These are phyloP conservation scores for Sherardia arvensis DNA, from an alignment of 257 asterid genomes.

Conservation along the genomic window DNA sequence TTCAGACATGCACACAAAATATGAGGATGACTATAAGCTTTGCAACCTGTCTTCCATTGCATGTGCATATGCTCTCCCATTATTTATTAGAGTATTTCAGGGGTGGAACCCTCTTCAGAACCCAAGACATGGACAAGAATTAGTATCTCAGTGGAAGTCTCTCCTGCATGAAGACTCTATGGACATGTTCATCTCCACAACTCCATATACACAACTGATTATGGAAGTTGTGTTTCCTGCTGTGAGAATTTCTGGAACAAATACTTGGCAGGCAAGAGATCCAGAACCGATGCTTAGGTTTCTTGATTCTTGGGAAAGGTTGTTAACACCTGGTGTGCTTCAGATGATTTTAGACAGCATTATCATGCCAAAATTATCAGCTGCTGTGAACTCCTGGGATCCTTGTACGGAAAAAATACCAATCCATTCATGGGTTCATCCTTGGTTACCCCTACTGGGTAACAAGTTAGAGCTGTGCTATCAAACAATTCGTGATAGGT, in stretches of 20 bases:
- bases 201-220: conserved; percentile 71
- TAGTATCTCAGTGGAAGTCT: conserved; percentile 59
- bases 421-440: conserved; percentile 92
- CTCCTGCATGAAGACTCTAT: conserved; percentile 47
- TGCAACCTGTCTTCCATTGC: conserved; percentile 81
- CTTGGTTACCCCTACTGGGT: conserved; percentile 82
- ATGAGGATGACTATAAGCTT: conserved; percentile 54
- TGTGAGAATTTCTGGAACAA: conserved; percentile 82
- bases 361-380: conserved; percentile 60
- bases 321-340: conserved; percentile 54
- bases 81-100: conserved; percentile 72
- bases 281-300: conserved; percentile 83
- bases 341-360: conserved; percentile 51
- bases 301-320: conserved; percentile 77
- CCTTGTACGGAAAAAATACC: conserved; percentile 84
- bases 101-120: conserved; percentile 96
- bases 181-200: conserved; percentile 11
- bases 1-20: conserved; percentile 46
- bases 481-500: conserved; percentile 61
- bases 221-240: conserved; percentile 96
- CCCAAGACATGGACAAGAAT: conserved; percentile 68
- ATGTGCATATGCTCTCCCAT: conserved; percentile 66
- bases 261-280: conserved; percentile 90
- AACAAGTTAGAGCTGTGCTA: conserved; percentile 64
- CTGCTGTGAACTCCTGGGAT: conserved; percentile 92